A percentile compares a stretch with the other conserved stretches of the same genome.
Conservation (phyloP, 1,284 basidiomycete species). For the Papiliotrema laurentii region DNA sequence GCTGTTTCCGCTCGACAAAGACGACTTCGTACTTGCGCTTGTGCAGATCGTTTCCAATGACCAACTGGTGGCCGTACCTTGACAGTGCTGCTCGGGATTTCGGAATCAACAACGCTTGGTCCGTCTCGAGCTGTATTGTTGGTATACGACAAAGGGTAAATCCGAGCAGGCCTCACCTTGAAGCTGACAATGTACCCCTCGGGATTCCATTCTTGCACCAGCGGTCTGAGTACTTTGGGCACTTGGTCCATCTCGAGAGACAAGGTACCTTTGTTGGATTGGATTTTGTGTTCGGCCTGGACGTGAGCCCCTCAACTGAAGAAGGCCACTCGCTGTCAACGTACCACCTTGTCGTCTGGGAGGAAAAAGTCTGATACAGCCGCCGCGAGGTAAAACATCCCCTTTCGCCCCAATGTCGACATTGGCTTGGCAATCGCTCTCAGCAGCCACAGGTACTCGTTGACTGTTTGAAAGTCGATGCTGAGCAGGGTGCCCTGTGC, state of each 20-base stretch:
- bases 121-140: constrained; percentile 83
- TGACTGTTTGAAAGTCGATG: constrained; percentile 87
- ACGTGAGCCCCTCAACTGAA: background rate
- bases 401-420: constrained; percentile 60
- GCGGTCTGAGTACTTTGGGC: constrained; percentile 86
- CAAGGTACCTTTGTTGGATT: constrained; percentile 87
- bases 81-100: constrained; percentile 84
- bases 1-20: constrained; percentile 60
- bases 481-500: constrained; percentile 69
- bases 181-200: constrained; percentile 93
- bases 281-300: constrained; percentile 96
- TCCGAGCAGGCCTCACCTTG: constrained; percentile 60
- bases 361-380: constrained; percentile 98
- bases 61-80: constrained; percentile 93
- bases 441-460: constrained; percentile 93
- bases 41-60: constrained; percentile 91
- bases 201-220: constrained; percentile 90
- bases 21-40: constrained; percentile 86
- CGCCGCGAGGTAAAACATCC: constrained; percentile 94
- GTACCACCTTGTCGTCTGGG: constrained; percentile 78
- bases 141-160: background rate
- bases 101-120: constrained; percentile 73
- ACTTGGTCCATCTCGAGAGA: constrained; percentile 98
- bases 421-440: constrained; percentile 65
- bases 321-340: no score